A percentile compares a stretch with the other conserved stretches of the same genome.
These are phyloP conservation scores for Torrubiellomyces zombiae DNA, from an alignment of 2,329 filamentous ascomycete species.

Conservation along the genomic window DNA sequence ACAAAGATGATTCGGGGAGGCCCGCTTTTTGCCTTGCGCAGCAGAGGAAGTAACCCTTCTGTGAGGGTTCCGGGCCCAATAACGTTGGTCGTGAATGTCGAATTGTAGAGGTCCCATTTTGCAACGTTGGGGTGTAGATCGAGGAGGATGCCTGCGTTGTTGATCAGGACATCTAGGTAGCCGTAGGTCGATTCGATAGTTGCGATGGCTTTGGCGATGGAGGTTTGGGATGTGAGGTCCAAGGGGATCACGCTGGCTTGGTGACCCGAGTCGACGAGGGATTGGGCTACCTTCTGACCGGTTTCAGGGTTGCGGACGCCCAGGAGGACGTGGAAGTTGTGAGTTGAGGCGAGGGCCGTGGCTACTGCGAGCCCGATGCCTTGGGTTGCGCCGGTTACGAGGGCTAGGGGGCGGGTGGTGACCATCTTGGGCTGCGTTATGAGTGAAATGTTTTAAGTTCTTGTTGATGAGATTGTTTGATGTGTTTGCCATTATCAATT, in stretches of 20 bases:
- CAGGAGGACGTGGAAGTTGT: conserved; percentile 17
- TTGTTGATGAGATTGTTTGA: no score
- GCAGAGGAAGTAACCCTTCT: conserved; percentile 12
- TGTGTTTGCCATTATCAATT: no score
- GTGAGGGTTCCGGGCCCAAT: conserved; percentile 14
- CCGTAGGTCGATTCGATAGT: conserved; percentile 9
- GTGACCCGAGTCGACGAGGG: conserved; percentile 9
- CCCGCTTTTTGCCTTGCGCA: conserved; percentile 8
- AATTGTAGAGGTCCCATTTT: conserved; percentile 17
- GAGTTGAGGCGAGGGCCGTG: conserved; percentile 9
- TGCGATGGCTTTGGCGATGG: conserved; percentile 10
- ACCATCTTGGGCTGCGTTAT: no score
- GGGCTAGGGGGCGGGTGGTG: conserved; percentile 4
- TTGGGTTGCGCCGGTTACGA: conserved; percentile 10
- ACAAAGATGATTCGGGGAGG: conserved; percentile 22
- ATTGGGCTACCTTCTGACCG: conserved; percentile 9
- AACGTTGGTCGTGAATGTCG: conserved; percentile 22
- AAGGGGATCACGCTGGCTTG: conserved; percentile 10
- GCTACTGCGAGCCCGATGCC: conserved; percentile 8
- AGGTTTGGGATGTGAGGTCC: conserved; percentile 11
- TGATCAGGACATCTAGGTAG: conserved; percentile 18
- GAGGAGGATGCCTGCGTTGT: conserved; percentile 17
- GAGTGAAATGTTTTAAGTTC: no score
- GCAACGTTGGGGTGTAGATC: conserved; percentile 7
- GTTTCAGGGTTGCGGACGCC: conserved; percentile 13